These are phyloP conservation scores for Penicillium roqueforti DNA, from an alignment of 495 filamentous ascomycete species.

Conservation along the genomic window DNA sequence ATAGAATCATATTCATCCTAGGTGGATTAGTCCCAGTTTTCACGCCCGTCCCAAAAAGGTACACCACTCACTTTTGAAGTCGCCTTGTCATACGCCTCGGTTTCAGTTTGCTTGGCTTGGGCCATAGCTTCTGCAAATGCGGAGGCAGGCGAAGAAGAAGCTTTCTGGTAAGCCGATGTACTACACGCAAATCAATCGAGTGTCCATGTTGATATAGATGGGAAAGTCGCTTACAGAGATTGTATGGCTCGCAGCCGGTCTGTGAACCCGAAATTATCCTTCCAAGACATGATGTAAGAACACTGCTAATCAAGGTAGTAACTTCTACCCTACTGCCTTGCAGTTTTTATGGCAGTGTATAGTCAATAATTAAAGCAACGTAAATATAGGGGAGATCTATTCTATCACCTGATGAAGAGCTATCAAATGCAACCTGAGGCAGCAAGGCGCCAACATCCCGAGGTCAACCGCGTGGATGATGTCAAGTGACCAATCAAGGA, in stretches of 20 bases:
- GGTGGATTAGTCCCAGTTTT: not conserved
- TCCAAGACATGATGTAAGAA: conserved; percentile 39
- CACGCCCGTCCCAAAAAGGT: not conserved
- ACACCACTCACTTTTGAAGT: conserved; percentile 33
- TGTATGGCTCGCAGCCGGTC: conserved; percentile 48
- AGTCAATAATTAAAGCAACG: not conserved
- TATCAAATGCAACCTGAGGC: not conserved
- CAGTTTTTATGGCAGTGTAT: not conserved
- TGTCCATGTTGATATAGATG: not conserved
- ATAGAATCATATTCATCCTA: conserved; percentile 48
- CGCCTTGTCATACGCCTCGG: conserved; percentile 38
- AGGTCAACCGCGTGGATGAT: conserved; percentile 8
- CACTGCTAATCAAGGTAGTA: not conserved
- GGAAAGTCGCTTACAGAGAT: conserved; percentile 34
- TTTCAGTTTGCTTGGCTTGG: conserved; percentile 38
- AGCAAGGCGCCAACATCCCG: not conserved
- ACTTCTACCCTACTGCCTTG: not conserved
- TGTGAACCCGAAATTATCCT: conserved; percentile 43
- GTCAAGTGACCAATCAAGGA: conserved; percentile 19
- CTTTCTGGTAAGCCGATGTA: conserved; percentile 41
- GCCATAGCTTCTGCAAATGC: conserved; percentile 42
- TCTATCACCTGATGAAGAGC: not conserved
- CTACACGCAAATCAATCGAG: conserved; percentile 29
- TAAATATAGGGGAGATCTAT: not conserved
- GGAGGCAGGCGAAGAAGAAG: conserved; percentile 32